phyloP scores from a whole-genome alignment of 2,329 filamentous ascomycete genomes.

The Diatrype stigma region DNA sequence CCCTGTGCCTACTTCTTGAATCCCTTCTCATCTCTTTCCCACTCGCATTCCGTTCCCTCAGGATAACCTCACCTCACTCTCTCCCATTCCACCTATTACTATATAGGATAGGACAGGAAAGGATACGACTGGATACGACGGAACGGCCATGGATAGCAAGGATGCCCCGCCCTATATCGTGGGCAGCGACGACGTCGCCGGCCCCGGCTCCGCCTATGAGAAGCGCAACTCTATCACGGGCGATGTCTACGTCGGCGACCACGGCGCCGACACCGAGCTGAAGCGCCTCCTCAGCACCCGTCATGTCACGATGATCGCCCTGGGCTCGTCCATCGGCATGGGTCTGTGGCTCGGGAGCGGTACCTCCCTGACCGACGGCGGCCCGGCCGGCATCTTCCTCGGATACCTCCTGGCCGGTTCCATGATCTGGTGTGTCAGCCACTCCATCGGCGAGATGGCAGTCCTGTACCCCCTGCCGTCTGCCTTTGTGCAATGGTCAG shows the following conservation, averaged over 20 bases:
- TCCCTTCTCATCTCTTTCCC: too few relatives aligned
- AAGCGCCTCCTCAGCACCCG: constrained; percentile 36
- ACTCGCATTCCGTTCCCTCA: too few relatives aligned
- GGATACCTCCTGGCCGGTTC: constrained; percentile 41
- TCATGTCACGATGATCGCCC: constrained; percentile 52
- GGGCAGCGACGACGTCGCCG: constrained; percentile 12
- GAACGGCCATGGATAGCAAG: constrained; percentile 7
- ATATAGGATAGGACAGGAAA: too few relatives aligned
- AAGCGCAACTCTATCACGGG: constrained; percentile 17
- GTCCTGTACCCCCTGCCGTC: constrained; percentile 42
- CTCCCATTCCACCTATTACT: too few relatives aligned
- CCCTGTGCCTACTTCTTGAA: too few relatives aligned
- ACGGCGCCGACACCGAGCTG: constrained; percentile 28
- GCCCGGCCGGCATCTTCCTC: constrained; percentile 40
- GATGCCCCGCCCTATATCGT: neutral
- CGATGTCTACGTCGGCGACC: constrained; percentile 7
- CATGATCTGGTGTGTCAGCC: constrained; percentile 42
- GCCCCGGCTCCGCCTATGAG: constrained; percentile 21
- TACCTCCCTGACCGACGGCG: constrained; percentile 34
- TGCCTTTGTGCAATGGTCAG: constrained; percentile 42
- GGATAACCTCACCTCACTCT: too few relatives aligned
- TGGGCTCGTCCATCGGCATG: constrained; percentile 41
- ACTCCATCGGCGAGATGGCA: constrained; percentile 43
- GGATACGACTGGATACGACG: neutral
- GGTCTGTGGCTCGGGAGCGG: constrained; percentile 44